A percentile compares a stretch with the other conserved stretches of the same genome.
Evolutionary conservation across 31 red algal genomes (phyloP).

Genomic region (Endocladia muricata): DNA sequence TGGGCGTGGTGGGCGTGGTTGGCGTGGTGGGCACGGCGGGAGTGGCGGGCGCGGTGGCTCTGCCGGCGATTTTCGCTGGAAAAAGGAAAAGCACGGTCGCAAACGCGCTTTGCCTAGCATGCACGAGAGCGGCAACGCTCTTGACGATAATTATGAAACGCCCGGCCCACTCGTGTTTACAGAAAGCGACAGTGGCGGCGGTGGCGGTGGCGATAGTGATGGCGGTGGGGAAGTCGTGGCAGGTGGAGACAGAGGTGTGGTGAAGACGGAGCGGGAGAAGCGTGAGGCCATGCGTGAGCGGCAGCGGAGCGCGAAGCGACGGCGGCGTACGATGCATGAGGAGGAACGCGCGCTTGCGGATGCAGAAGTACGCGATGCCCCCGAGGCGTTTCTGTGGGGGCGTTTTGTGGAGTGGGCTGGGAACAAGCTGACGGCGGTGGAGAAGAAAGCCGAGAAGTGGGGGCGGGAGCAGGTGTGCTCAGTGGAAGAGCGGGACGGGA

Average conservation of each 20-base stretch:
- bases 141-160: background rate
- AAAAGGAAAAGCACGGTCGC: background rate
- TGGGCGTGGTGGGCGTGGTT: too few relatives aligned
- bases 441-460: slow-evolving; percentile 29
- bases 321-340: slow-evolving; percentile 11
- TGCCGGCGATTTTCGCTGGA: background rate
- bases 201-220: background rate
- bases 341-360: slow-evolving; percentile 13
- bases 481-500: background rate
- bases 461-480: slow-evolving; percentile 5
- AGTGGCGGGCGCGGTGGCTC: too few relatives aligned
- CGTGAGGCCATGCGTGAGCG: background rate
- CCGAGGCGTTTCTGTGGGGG: slow-evolving; percentile 39
- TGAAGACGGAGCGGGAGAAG: background rate
- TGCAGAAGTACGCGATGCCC: slow-evolving; percentile 5
- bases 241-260: background rate
- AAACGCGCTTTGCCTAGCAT: background rate
- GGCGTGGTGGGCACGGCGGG: too few relatives aligned
- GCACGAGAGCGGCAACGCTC: background rate
- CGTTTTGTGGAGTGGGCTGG: slow-evolving; percentile 33
- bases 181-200: background rate
- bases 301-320: slow-evolving; percentile 11
- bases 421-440: slow-evolving; percentile 6
- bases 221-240: background rate
- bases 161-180: too few relatives aligned